Percentiles rank a stretch among this genome's conserved stretches.
Conservation (phyloP, 208 protist genomes). For the Wallacemonas sp. region DNA sequence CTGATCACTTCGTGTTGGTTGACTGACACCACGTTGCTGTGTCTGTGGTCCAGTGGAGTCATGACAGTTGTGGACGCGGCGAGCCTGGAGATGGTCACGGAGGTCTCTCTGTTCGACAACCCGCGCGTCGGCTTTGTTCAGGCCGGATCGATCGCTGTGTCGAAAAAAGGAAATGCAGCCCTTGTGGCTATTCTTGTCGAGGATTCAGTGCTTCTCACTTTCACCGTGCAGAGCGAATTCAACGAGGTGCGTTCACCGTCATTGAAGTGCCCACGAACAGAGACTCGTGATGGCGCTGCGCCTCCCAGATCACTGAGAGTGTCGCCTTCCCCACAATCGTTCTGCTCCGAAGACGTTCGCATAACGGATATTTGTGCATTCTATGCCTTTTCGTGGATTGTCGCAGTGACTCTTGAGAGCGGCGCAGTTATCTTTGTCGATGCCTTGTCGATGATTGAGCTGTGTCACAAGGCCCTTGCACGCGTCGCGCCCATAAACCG, state of each 20-base stretch:
- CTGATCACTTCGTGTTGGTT: conserved; percentile 34
- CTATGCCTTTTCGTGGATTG: conserved; percentile 45
- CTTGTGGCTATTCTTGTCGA: conserved; percentile 49
- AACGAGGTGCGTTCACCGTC: not conserved
- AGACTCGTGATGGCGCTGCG: conserved; percentile 3
- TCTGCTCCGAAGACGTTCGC: conserved; percentile 63
- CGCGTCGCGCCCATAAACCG: conserved; percentile 10
- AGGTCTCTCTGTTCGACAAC: conserved; percentile 4
- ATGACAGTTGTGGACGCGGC: conserved; percentile 12
- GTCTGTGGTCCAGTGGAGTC: conserved; percentile 58
- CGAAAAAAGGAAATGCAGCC: conserved; percentile 13
- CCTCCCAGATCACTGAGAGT: conserved; percentile 5
- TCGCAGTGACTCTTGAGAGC: conserved; percentile 65
- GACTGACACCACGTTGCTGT: conserved; percentile 38
- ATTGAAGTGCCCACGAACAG: conserved; percentile 21
- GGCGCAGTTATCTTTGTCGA: conserved; percentile 74
- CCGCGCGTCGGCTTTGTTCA: not conserved
- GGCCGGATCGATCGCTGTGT: not conserved
- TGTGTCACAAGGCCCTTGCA: conserved; percentile 24
- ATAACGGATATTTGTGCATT: conserved; percentile 51
- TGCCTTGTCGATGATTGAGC: conserved; percentile 51
- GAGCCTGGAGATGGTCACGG: conserved; percentile 5
- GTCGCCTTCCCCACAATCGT: conserved; percentile 30
- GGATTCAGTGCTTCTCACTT: conserved; percentile 46
- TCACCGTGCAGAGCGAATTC: conserved; percentile 24